These are phyloP conservation scores for Dendrothele bispora DNA, from an alignment of 768 basidiomycete species.

Conservation along the genomic window DNA sequence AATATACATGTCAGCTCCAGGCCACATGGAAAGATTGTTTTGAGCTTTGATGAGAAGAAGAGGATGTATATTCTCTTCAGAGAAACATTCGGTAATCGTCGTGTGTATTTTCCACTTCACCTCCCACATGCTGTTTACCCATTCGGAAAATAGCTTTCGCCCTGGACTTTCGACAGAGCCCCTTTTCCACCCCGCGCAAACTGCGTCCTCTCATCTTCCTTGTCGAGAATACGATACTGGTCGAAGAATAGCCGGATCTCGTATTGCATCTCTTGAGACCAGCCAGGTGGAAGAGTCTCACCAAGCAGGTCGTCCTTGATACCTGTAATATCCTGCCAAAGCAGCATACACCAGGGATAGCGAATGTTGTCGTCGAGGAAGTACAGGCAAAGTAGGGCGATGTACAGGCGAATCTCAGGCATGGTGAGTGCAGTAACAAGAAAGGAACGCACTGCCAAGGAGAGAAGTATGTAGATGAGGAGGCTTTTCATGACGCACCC, in stretches of 20 bases:
- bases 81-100: not conserved
- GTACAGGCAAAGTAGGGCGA: too few relatives aligned
- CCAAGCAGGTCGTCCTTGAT: constrained; percentile 21
- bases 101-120: constrained; percentile 15
- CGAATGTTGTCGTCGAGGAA: too few relatives aligned
- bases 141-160: constrained; percentile 12
- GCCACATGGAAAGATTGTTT: not conserved
- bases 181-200: constrained; percentile 5
- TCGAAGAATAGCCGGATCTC: constrained; percentile 15
- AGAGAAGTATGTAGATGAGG: too few relatives aligned
- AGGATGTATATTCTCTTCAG: not conserved
- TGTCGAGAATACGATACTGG: constrained; percentile 6
- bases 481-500: too few relatives aligned
- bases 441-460: too few relatives aligned
- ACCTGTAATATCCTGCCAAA: constrained; percentile 22
- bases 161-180: constrained; percentile 9
- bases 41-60: not conserved
- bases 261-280: constrained; percentile 9
- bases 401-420: too few relatives aligned
- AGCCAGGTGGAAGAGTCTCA: constrained; percentile 14
- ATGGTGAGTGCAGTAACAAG: too few relatives aligned
- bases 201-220: constrained; percentile 1
- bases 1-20: not conserved
- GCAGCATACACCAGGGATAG: constrained; percentile 14
- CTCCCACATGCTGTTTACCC: constrained; percentile 10